Percentiles rank a stretch among this genome's conserved stretches.
Conservation (phyloP, 805 yeast species). For the Wickerhamiella sergipiensis region DNA sequence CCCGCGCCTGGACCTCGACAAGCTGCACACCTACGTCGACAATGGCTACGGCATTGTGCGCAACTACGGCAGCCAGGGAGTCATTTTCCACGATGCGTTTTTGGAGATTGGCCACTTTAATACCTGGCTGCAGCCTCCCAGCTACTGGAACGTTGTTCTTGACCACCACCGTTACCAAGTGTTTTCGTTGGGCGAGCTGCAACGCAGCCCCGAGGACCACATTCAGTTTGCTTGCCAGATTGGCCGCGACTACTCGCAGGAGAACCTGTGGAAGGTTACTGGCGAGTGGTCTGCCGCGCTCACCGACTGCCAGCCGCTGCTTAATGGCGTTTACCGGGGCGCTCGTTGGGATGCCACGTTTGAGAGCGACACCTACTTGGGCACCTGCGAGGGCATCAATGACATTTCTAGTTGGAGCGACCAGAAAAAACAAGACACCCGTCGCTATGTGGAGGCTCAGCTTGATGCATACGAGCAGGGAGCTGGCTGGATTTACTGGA, state of each 20-base stretch:
- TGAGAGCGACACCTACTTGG: slow-evolving; percentile 34
- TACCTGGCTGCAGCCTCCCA: slow-evolving; percentile 26
- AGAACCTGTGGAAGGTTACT: slow-evolving; percentile 58
- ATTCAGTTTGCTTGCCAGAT: slow-evolving; percentile 40
- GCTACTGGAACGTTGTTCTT: slow-evolving; percentile 54
- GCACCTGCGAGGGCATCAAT: slow-evolving; percentile 44
- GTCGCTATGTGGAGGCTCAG: slow-evolving; percentile 78
- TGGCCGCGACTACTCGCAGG: slow-evolving; percentile 30
- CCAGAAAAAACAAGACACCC: slow-evolving; percentile 40
- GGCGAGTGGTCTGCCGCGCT: slow-evolving; percentile 92
- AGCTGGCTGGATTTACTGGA: slow-evolving; percentile 88
- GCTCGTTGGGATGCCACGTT: slow-evolving; percentile 64
- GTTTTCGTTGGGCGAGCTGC: slow-evolving; percentile 50
- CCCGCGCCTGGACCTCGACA: slow-evolving; percentile 40
- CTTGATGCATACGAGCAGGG: slow-evolving; percentile 63
- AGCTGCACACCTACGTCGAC: slow-evolving; percentile 44
- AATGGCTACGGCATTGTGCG: slow-evolving; percentile 57
- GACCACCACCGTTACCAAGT: slow-evolving; percentile 92
- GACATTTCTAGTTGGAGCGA: slow-evolving; percentile 43
- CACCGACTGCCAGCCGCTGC: slow-evolving; percentile 81
- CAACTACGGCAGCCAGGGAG: slow-evolving; percentile 34
- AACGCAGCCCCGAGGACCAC: slow-evolving; percentile 47
- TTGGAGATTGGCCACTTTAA: slow-evolving; percentile 50
- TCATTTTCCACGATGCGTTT: slow-evolving; percentile 77
- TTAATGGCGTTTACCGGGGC: slow-evolving; percentile 76